phyloP scores from a whole-genome alignment of 2,329 filamentous ascomycete species.

The Botrytis squamosa region DNA sequence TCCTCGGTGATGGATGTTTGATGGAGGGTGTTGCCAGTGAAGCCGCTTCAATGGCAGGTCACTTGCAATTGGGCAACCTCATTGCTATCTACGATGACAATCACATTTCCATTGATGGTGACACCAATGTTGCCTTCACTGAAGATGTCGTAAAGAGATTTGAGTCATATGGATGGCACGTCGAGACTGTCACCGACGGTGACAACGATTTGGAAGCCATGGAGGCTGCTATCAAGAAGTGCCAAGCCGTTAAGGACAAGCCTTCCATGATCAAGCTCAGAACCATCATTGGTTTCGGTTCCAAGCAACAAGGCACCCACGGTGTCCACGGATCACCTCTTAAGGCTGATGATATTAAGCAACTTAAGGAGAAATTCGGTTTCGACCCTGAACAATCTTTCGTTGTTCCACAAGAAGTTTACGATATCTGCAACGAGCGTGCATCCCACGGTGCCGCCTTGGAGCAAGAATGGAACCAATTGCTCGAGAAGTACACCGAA shows the following conservation, averaged over 20 bases:
- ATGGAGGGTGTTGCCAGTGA: conserved; percentile 98
- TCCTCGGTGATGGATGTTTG: conserved; percentile 97
- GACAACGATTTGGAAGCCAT: conserved; percentile 86
- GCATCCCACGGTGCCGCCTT: conserved; percentile 80
- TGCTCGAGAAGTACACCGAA: conserved; percentile 81
- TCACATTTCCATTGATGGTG: conserved; percentile 92
- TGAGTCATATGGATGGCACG: conserved; percentile 96
- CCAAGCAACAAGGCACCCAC: conserved; percentile 86
- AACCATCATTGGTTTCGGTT: conserved; percentile 97
- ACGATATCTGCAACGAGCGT: conserved; percentile 85
- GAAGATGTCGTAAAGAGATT: conserved; percentile 95
- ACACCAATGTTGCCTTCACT: conserved; percentile 94
- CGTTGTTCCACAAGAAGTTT: conserved; percentile 89
- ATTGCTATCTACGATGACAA: conserved; percentile 98
- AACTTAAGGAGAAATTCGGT: conserved; percentile 92
- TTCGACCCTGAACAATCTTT: conserved; percentile 95
- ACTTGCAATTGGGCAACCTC: conserved; percentile 96
- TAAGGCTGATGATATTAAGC: conserved; percentile 90
- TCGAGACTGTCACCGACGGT: conserved; percentile 78
- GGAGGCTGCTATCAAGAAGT: conserved; percentile 81
- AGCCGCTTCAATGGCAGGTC: conserved; percentile 87
- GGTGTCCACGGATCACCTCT: conserved; percentile 95
- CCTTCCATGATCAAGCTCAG: conserved; percentile 94
- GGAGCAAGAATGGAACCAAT: conserved; percentile 93
- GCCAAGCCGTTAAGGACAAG: conserved; percentile 89